Evolutionary conservation across 2,329 filamentous ascomycete species (phyloP), one percentile per base, ranked within the genome.

Genomic region (Aspergillus pseudotamarii): DNA sequence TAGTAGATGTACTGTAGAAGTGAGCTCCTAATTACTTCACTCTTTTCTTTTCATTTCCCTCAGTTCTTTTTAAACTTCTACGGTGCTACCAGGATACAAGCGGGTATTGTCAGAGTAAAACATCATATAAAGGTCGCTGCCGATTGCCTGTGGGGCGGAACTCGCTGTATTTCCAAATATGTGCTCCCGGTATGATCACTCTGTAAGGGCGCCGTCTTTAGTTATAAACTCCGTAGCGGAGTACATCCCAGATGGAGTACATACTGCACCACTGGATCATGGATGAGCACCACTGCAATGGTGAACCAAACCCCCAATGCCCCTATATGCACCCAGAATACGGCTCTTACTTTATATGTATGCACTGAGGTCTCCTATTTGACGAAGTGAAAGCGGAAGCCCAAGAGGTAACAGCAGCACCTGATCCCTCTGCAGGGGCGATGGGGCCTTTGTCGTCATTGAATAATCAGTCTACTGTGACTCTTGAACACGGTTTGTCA

Each of bases 121-220:
- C 60, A 65, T 57, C 56, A 65, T 64, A 63, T 68, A 64, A 65
- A 66, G 64, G 64, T 62, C 48, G 58, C 71, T 68, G 62, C 71
- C 70, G 68, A 68, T 67, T 66, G 55, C 57, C 60, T 64, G 73
- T 74, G 73, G 73, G 73, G 72, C 72, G 41, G 43, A 60, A 60
- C 61, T 66, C 58, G 69, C 66, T 71, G 59, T 61, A 64, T 73
- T 75, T 74, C 74, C 74, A 67, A 75, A 75, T 73, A 60, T 66
- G 72, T 75, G 53, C 63, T 62, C 62, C 69, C 74, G 74, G 74
- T 76, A 73, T 75, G 70, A 68, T 67, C 63, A 50, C 45, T 28
- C n/a, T 32, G 43, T 57, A 54, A 59, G 57, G 41, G 23, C 12
- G 45, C 43, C 32, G 36, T 46, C 43, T 61, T 57, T 36, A 45